A percentile compares a stretch with the other conserved stretches of the same genome.
These are phyloP conservation scores for Nicotiana undulata DNA, from an alignment of 257 asterid species.

Conservation along the genomic window DNA sequence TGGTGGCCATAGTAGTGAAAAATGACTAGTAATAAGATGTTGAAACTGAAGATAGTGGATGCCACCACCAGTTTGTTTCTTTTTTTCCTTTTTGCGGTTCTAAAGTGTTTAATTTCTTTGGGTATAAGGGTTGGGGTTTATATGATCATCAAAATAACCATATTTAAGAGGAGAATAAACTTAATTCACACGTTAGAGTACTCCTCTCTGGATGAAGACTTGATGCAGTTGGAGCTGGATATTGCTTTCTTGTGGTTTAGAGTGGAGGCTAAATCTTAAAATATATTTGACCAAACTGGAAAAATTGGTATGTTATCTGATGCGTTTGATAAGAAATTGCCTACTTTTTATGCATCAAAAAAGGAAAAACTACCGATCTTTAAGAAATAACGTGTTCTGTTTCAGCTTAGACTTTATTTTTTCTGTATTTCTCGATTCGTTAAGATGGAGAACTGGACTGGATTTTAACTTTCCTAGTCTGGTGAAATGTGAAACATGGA, in stretches of 20 bases:
- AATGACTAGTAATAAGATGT: neutral
- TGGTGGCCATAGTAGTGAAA: neutral
- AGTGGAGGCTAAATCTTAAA: neutral
- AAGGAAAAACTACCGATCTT: neutral
- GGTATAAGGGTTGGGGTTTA: neutral
- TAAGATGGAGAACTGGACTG: neutral
- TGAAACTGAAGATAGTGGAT: neutral
- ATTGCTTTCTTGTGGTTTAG: neutral
- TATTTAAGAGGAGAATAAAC: too few species aligned
- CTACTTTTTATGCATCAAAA: neutral
- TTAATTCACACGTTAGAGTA: neutral
- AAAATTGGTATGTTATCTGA: neutral
- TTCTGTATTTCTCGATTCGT: neutral
- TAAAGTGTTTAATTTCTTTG: neutral
- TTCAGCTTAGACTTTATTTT: neutral
- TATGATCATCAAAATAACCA: neutral
- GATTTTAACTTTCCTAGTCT: too few species aligned
- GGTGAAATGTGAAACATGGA: too few species aligned
- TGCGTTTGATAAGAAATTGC: neutral
- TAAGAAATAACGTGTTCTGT: neutral
- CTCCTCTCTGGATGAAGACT: neutral
- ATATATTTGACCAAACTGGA: neutral
- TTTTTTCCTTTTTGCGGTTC: neutral
- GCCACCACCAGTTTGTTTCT: neutral
- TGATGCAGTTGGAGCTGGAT: neutral